phyloP scores from a whole-genome alignment of 345 rosid genomes.

The Bruguiera parviflora region DNA sequence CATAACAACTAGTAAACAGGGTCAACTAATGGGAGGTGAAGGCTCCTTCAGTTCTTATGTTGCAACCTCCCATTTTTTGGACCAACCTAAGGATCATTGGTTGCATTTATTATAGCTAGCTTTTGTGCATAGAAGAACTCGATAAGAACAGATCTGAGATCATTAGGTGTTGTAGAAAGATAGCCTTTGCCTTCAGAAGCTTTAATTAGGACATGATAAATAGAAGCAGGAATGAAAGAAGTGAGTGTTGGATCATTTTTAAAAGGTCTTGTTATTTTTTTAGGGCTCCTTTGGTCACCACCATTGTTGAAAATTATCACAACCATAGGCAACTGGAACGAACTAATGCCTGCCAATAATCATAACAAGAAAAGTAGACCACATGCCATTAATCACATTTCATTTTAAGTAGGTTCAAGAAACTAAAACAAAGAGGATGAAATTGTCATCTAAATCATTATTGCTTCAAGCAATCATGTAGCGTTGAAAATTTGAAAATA shows the following conservation, averaged over 20 bases:
- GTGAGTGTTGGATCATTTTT: slow-evolving; percentile 94
- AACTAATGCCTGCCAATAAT: slow-evolving; percentile 62
- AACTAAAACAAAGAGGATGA: neutral
- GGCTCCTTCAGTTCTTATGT: slow-evolving; percentile 68
- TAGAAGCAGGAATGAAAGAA: slow-evolving; percentile 56
- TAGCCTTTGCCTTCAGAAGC: slow-evolving; percentile 90
- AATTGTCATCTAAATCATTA: neutral
- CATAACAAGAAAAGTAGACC: neutral
- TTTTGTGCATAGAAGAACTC: slow-evolving; percentile 70
- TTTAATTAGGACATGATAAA: slow-evolving; percentile 70
- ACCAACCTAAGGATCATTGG: slow-evolving; percentile 82
- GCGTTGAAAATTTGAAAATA: neutral
- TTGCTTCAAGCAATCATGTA: too few species aligned
- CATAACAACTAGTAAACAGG: neutral
- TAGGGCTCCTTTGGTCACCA: slow-evolving; percentile 81
- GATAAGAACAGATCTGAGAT: slow-evolving; percentile 65
- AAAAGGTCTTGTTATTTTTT: slow-evolving; percentile 72
- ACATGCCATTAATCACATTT: neutral
- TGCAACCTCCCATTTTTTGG: slow-evolving; percentile 92
- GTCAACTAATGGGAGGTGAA: neutral
- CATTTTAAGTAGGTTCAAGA: neutral
- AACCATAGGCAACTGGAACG: slow-evolving; percentile 75
- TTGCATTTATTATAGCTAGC: slow-evolving; percentile 79
- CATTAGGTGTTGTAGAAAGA: slow-evolving; percentile 69
- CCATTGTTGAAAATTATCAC: slow-evolving; percentile 95